phyloP scores from a whole-genome alignment of 148 eudicot species.

The Mesembryanthemum crystallinum region DNA sequence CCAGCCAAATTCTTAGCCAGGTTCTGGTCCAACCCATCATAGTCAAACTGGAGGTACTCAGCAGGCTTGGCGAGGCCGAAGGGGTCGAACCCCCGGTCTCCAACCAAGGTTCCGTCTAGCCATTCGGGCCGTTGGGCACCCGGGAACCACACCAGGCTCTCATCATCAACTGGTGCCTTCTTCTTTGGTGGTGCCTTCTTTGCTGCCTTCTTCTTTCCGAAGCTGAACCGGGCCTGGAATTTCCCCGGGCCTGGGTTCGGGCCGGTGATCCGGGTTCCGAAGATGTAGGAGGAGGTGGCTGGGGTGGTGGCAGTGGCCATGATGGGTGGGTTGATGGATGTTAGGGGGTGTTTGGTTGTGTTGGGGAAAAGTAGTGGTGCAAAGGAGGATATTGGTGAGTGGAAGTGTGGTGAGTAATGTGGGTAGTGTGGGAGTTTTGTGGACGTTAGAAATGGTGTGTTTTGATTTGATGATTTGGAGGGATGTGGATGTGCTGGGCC shows the following conservation, averaged over 20 bases:
- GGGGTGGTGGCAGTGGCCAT: slow-evolving; percentile 55
- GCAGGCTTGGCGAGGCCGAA: slow-evolving; percentile 85
- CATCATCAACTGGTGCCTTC: slow-evolving; percentile 34
- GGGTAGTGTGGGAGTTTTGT: slow-evolving; percentile 23
- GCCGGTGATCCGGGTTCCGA: slow-evolving; percentile 56
- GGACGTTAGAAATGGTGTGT: slow-evolving; percentile 22
- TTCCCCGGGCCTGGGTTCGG: slow-evolving; percentile 35
- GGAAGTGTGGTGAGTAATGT: not conserved
- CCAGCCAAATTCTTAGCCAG: slow-evolving; percentile 76
- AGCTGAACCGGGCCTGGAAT: slow-evolving; percentile 59
- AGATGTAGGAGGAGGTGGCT: slow-evolving; percentile 62
- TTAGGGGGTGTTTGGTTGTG: not conserved
- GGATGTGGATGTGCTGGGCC: slow-evolving; percentile 19
- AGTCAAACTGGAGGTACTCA: slow-evolving; percentile 79
- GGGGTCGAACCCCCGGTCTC: slow-evolving; percentile 91
- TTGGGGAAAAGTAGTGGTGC: not conserved
- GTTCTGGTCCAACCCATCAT: slow-evolving; percentile 83
- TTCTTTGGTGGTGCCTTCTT: slow-evolving; percentile 43
- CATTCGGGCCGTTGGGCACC: slow-evolving; percentile 75
- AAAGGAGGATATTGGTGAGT: not conserved
- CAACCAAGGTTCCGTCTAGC: slow-evolving; percentile 68
- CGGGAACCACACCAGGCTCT: slow-evolving; percentile 80
- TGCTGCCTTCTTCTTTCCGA: slow-evolving; percentile 48
- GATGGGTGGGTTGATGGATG: not conserved
- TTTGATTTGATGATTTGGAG: slow-evolving; percentile 13